Conservation (phyloP, 306 rosid species). For the Trifolium fragiferum region DNA sequence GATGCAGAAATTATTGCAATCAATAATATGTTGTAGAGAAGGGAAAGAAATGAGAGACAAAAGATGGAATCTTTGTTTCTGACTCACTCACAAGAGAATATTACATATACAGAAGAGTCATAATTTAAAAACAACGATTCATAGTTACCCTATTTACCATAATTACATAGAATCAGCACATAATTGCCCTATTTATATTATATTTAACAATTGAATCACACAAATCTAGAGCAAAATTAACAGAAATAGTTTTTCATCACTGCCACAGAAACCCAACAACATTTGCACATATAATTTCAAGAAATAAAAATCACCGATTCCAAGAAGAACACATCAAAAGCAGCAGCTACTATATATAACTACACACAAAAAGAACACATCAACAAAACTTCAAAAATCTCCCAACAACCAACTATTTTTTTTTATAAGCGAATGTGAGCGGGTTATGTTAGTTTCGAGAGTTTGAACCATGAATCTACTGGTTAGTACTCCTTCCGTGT, state of each 20-base stretch:
- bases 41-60: no score
- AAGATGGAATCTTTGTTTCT: neutral
- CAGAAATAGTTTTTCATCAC: neutral
- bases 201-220: conserved; percentile 2
- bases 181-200: neutral
- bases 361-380: neutral
- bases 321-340: conserved; percentile 3
- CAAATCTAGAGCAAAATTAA: conserved; percentile 18
- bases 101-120: neutral
- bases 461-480: no score
- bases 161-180: neutral
- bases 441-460: no score
- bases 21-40: no score
- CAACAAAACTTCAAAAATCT: conserved; percentile 18
- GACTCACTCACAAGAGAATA: neutral
- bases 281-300: conserved; percentile 12
- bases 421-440: no score
- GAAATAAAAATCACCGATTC: conserved; percentile 22
- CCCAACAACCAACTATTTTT: neutral
- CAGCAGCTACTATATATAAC: conserved; percentile 6
- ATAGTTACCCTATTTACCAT: neutral
- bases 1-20: no score
- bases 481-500: no score
- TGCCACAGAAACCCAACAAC: conserved; percentile 4
- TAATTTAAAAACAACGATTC: neutral